Percentiles rank a stretch among this genome's conserved stretches.
Evolutionary conservation across 2,329 filamentous ascomycete species (phyloP).

Genomic region (Trichoderma sp.): DNA sequence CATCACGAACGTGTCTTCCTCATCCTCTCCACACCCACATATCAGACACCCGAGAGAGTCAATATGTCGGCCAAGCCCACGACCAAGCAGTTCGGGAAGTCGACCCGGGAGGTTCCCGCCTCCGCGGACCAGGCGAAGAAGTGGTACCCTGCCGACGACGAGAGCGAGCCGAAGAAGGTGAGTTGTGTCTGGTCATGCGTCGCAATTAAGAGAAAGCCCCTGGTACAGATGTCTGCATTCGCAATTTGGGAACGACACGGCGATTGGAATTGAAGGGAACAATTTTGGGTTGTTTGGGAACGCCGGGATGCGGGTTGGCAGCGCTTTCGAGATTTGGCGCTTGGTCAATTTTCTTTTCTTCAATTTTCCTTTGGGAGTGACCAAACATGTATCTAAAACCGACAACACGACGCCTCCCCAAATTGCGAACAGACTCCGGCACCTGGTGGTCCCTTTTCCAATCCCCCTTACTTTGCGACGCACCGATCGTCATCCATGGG

Average conservation of each 20-base stretch:
- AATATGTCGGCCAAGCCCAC: constrained; percentile 72
- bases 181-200: constrained; percentile 50
- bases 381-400: not conserved
- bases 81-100: constrained; percentile 97
- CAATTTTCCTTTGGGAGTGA: not conserved
- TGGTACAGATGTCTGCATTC: constrained; percentile 13
- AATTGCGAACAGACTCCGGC: constrained; percentile 15
- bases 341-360: not conserved
- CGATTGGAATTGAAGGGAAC: constrained; percentile 4
- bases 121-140: constrained; percentile 91
- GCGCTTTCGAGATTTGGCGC: not conserved
- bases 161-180: constrained; percentile 89
- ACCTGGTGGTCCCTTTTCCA: not conserved
- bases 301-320: not conserved
- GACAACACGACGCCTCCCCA: not conserved
- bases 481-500: not conserved
- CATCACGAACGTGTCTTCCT: constrained; percentile 39
- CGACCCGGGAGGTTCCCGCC: constrained; percentile 86
- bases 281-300: not conserved
- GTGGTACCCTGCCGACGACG: constrained; percentile 98
- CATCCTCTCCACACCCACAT: constrained; percentile 41
- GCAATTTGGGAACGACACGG: constrained; percentile 10
- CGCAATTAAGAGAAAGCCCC: constrained; percentile 8
- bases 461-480: not conserved
- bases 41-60: constrained; percentile 38